Percentiles rank a stretch among this genome's conserved stretches.
Conservation (phyloP, 306 rosid genomes). For the Lotus japonicus region DNA sequence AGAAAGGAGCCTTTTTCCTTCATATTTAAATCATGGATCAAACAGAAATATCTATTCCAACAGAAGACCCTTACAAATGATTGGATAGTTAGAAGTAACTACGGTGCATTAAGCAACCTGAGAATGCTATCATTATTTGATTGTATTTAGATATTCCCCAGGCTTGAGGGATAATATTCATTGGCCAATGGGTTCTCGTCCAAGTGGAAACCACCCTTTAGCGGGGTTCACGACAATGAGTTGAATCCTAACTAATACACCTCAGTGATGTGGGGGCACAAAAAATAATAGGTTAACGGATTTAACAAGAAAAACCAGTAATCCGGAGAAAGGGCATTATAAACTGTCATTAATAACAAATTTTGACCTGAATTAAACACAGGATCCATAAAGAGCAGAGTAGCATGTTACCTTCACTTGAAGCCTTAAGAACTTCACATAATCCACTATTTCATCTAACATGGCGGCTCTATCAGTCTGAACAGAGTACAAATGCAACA, state of each 20-base stretch:
- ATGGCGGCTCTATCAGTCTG: slow-evolving; percentile 98
- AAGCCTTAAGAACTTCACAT: slow-evolving; percentile 94
- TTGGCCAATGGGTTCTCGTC: neutral
- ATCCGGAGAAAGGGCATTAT: neutral
- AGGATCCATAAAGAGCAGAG: neutral
- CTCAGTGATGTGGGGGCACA: neutral
- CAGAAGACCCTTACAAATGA: neutral
- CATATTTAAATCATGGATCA: neutral
- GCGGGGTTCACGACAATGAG: slow-evolving; percentile 4
- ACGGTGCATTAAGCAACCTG: neutral
- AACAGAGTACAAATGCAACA: slow-evolving; percentile 1
- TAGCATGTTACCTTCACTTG: slow-evolving; percentile 76
- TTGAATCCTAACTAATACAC: slow-evolving; percentile 11
- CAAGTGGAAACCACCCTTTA: slow-evolving; percentile 15
- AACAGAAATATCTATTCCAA: neutral
- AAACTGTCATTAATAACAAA: neutral
- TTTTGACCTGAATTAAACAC: neutral
- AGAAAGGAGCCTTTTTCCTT: neutral
- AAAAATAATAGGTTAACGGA: neutral
- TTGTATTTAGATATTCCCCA: no score
- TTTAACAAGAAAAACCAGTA: neutral
- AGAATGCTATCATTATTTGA: no score
- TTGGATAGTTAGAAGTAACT: neutral
- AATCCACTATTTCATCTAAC: slow-evolving; percentile 98
- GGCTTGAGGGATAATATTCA: no score